Percentiles rank a stretch among this genome's conserved stretches.
Conservation (phyloP, 2,329 filamentous ascomycete species). For the Penicillium sp. region DNA sequence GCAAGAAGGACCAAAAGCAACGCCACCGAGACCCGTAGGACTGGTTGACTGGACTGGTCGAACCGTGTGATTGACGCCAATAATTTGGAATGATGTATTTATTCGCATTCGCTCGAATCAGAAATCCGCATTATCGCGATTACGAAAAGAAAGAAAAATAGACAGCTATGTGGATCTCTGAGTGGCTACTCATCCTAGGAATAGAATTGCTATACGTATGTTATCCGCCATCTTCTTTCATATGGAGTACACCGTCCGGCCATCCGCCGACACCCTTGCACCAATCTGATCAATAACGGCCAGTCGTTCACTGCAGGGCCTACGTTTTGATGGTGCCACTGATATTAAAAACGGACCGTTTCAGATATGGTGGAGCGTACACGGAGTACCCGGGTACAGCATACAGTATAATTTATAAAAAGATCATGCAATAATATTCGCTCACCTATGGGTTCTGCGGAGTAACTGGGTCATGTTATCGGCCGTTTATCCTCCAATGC, state of each 20-base stretch:
- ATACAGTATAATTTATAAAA: neutral
- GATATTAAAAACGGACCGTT: neutral
- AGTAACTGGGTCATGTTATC: neutral
- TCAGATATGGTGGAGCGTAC: neutral
- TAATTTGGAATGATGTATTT: neutral
- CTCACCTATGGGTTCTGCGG: too few relatives aligned
- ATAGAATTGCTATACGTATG: neutral
- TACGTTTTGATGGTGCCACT: neutral
- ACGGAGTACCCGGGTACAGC: neutral
- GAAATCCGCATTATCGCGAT: neutral
- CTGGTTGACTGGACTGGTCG: conserved; percentile 17
- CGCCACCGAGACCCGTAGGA: conserved; percentile 7
- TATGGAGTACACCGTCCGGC: neutral
- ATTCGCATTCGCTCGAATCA: neutral
- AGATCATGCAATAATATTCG: neutral
- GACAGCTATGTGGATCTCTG: neutral
- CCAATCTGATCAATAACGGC: conserved; percentile 1
- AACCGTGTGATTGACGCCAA: conserved; percentile 5
- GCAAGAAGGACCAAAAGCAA: neutral
- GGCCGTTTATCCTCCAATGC: neutral
- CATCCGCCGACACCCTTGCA: neutral
- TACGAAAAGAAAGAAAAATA: neutral
- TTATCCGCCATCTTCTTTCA: neutral
- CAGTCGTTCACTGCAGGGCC: neutral
- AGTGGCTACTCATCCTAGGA: neutral